phyloP scores from a whole-genome alignment of 495 filamentous ascomycete species.

The Penicillium chermesinum region DNA sequence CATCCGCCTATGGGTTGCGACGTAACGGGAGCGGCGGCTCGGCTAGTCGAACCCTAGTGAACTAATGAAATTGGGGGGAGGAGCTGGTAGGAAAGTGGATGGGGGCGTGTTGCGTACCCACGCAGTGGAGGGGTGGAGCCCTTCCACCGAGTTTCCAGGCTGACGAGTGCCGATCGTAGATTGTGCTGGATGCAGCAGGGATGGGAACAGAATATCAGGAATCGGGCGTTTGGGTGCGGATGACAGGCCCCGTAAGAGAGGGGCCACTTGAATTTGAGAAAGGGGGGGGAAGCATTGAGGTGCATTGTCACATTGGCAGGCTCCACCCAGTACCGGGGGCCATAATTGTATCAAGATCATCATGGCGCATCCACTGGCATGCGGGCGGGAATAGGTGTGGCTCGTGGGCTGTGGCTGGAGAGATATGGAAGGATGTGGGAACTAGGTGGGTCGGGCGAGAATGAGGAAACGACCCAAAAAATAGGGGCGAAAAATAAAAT shows the following conservation, averaged over 20 bases:
- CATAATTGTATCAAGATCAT: constrained; percentile 18
- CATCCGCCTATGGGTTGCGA: constrained; percentile 4
- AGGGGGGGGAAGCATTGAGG: constrained; percentile 2
- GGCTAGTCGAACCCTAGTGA: constrained; percentile 21
- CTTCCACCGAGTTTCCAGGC: constrained; percentile 7
- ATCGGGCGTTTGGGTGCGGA: constrained; percentile 2
- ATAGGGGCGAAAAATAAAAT: not conserved
- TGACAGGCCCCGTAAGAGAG: constrained; percentile 2
- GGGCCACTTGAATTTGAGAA: not conserved
- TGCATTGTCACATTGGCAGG: constrained; percentile 16
- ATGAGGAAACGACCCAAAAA: not conserved
- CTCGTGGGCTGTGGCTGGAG: constrained; percentile 17
- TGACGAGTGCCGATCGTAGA: constrained; percentile 11
- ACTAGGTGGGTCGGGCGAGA: not conserved
- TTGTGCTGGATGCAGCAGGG: constrained; percentile 10
- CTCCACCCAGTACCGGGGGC: constrained; percentile 6
- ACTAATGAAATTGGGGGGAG: not conserved
- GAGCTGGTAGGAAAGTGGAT: too few relatives aligned
- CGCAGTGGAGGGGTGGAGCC: constrained; percentile 4
- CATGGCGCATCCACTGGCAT: constrained; percentile 14
- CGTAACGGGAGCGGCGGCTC: constrained; percentile 19
- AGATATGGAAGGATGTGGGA: constrained; percentile 1
- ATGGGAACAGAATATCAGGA: constrained; percentile 6
- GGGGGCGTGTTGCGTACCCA: constrained; percentile 3
- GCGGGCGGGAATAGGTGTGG: constrained; percentile 7